Conservation (phyloP, 148 eudicot species). For the Rhododendron henanense region DNA sequence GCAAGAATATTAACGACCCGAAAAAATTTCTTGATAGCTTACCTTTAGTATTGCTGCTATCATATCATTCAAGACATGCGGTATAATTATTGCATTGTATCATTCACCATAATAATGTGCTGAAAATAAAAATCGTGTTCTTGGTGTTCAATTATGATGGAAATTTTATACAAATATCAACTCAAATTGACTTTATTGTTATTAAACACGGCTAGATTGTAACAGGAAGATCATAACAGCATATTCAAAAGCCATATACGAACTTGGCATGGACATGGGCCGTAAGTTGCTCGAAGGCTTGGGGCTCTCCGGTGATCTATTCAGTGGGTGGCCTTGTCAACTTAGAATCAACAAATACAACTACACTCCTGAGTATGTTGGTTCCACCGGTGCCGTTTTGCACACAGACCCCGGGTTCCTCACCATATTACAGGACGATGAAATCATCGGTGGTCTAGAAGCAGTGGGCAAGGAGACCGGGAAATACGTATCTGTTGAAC, state of each 20-base stretch:
- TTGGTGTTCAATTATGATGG: too few species aligned
- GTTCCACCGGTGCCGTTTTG: conserved; percentile 44
- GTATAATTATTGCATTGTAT: too few species aligned
- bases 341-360: conserved; percentile 63
- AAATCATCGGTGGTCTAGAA: conserved; percentile 49
- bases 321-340: conserved; percentile 51
- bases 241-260: conserved; percentile 15
- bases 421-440: conserved; percentile 57
- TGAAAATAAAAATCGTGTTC: too few species aligned
- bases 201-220: not conserved
- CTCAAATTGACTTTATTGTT: too few species aligned
- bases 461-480: conserved; percentile 36
- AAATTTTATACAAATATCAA: too few species aligned
- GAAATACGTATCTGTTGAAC: conserved; percentile 32
- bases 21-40: too few species aligned
- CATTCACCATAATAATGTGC: too few species aligned
- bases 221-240: conserved; percentile 18
- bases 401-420: conserved; percentile 62
- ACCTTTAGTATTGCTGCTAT: too few species aligned
- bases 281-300: conserved; percentile 16
- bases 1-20: too few species aligned
- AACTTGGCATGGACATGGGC: conserved; percentile 20
- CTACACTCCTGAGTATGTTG: conserved; percentile 46
- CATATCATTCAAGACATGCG: too few species aligned
- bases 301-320: conserved; percentile 30